phyloP scores from a whole-genome alignment of 805 yeast species.

The Ogataea trehalophila region DNA sequence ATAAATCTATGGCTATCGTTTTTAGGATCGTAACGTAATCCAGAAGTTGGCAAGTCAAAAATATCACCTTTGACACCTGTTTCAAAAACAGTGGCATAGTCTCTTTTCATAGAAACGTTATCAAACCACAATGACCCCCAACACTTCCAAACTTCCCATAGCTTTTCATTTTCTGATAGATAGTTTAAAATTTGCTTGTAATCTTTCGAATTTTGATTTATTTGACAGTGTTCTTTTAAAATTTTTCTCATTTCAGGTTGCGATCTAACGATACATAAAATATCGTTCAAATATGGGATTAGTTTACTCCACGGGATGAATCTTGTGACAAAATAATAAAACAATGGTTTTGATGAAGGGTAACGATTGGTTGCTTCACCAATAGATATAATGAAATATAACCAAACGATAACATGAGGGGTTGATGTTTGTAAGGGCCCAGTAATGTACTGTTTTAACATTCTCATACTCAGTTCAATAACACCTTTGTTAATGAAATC shows the following conservation, averaged over 20 bases:
- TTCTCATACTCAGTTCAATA: conserved; percentile 62
- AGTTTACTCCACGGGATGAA: conserved; percentile 68
- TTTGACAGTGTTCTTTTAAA: conserved; percentile 8
- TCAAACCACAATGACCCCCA: conserved; percentile 87
- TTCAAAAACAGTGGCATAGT: conserved; percentile 41
- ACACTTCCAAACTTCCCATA: conserved; percentile 78
- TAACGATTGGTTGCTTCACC: conserved; percentile 47
- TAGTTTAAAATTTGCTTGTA: conserved; percentile 41
- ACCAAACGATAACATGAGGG: conserved; percentile 73
- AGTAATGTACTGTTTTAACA: conserved; percentile 56
- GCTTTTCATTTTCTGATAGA: conserved; percentile 54
- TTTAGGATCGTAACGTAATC: conserved; percentile 40
- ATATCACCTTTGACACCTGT: conserved; percentile 57
- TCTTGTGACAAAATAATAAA: conserved; percentile 47
- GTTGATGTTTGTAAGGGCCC: conserved; percentile 71
- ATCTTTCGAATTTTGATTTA: conserved; percentile 4
- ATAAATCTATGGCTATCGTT: conserved; percentile 48
- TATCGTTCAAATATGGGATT: conserved; percentile 57
- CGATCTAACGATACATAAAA: conserved; percentile 36
- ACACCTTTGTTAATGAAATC: conserved; percentile 58
- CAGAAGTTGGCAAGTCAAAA: conserved; percentile 66
- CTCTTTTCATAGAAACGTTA: conserved; percentile 47
- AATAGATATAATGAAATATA: conserved; percentile 63
- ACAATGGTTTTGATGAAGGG: conserved; percentile 43
- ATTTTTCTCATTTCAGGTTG: conserved; percentile 17